Evolutionary conservation across 371 early-diverging fungal genomes (phyloP).

Genomic region (Mortierella sp.): DNA sequence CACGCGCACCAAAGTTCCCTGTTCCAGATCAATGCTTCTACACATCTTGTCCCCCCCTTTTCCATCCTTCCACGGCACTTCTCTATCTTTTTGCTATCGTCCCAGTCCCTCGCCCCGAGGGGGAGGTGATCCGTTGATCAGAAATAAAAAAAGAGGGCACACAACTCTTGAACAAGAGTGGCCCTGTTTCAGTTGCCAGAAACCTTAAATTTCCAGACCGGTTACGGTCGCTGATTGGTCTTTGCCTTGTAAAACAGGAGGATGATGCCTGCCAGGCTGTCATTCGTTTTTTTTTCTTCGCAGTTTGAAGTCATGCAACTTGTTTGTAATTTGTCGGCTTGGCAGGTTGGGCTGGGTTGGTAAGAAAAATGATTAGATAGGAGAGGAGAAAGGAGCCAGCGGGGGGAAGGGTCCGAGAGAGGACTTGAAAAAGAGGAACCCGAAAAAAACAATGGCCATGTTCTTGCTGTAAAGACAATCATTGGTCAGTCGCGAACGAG

Average conservation of each 20-base stretch:
- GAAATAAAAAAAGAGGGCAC: background rate
- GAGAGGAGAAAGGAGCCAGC: background rate
- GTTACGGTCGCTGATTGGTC: background rate
- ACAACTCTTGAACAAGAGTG: background rate
- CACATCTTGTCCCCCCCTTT: too few species aligned
- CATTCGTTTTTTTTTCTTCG: slow-evolving; percentile 2
- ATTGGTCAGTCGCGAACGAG: background rate
- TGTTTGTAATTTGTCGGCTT: background rate
- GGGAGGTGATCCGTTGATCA: too few species aligned
- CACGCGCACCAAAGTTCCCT: too few species aligned
- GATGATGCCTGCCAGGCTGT: background rate
- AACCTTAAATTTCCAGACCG: background rate
- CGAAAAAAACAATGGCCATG: background rate
- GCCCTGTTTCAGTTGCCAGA: slow-evolving; percentile 10
- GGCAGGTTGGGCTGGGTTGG: background rate
- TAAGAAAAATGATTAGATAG: background rate
- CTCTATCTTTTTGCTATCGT: too few species aligned
- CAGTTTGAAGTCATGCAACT: background rate
- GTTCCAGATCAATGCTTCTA: too few species aligned
- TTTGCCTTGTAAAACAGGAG: background rate
- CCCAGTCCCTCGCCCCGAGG: too few species aligned
- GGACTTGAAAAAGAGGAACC: background rate
- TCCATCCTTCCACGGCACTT: too few species aligned
- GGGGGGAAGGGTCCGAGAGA: background rate
- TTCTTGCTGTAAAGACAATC: background rate